These are phyloP conservation scores for Dryas octopetala DNA, from an alignment of 306 rosid species.

Conservation along the genomic window DNA sequence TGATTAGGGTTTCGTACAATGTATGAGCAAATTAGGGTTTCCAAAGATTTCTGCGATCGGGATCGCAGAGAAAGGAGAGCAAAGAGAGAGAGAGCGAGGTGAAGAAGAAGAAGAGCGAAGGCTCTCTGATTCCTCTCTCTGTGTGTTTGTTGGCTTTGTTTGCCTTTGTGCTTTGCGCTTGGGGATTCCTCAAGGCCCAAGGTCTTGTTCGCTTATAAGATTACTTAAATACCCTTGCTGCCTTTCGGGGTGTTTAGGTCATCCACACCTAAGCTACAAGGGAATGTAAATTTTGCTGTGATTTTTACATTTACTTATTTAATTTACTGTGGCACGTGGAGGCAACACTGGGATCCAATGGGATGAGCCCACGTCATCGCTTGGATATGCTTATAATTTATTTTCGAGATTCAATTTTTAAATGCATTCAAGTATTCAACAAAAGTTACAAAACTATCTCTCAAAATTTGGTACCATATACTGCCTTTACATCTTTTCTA, in stretches of 20 bases:
- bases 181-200: slow-evolving; percentile 14
- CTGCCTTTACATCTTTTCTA: neutral
- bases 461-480: neutral
- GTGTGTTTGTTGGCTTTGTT: slow-evolving; percentile 1
- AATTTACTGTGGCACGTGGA: neutral
- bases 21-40: slow-evolving; percentile 37
- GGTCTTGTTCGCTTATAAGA: neutral
- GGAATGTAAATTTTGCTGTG: neutral
- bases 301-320: no score
- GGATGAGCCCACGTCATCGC: neutral
- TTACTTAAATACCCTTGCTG: slow-evolving; percentile 20
- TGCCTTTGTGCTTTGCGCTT: neutral
- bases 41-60: slow-evolving; percentile 61
- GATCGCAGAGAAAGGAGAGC: slow-evolving; percentile 37
- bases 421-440: no score
- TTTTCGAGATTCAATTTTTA: no score
- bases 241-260: slow-evolving; percentile 17
- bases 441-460: neutral
- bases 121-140: slow-evolving; percentile 23
- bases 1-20: slow-evolving; percentile 16
- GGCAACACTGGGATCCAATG: neutral
- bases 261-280: neutral
- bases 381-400: neutral
- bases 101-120: slow-evolving; percentile 30
- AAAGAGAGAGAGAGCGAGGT: slow-evolving; percentile 7